Evolutionary conservation across 2,329 filamentous ascomycete species (phyloP).

Genomic region (Claviceps pusilla): DNA sequence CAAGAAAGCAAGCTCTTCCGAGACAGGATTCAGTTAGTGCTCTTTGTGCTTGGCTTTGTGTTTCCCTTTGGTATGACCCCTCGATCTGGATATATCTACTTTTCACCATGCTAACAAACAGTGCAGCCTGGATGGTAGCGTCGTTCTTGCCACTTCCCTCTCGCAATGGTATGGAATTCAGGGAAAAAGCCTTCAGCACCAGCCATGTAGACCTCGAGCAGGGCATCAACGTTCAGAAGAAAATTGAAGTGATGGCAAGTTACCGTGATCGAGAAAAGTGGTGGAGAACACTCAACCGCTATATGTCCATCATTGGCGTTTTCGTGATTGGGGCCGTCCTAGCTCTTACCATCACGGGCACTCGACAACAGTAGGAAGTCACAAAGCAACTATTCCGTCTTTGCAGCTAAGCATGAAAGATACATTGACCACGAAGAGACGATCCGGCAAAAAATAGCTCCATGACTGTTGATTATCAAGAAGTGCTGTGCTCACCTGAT

Average conservation of each 20-base stretch:
- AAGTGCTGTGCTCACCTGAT: neutral
- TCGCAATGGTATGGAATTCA: conserved; percentile 36
- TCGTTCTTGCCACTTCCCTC: conserved; percentile 57
- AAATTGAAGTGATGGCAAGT: conserved; percentile 26
- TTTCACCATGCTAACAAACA: conserved; percentile 6
- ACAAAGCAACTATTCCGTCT: conserved; percentile 1
- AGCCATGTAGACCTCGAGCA: conserved; percentile 24
- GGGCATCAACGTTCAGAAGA: conserved; percentile 19
- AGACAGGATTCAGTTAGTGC: conserved; percentile 57
- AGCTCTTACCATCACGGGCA: conserved; percentile 36
- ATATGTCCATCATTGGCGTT: conserved; percentile 41
- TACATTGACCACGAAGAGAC: neutral
- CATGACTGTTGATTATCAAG: neutral
- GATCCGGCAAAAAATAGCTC: neutral
- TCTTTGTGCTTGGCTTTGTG: conserved; percentile 65
- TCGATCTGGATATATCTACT: neutral
- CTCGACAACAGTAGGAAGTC: conserved; percentile 34
- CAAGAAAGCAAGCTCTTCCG: conserved; percentile 47
- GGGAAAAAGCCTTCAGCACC: conserved; percentile 29
- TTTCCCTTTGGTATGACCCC: conserved; percentile 50
- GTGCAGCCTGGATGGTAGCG: conserved; percentile 62
- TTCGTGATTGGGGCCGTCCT: conserved; percentile 37
- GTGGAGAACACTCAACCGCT: conserved; percentile 45
- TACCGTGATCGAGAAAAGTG: conserved; percentile 38
- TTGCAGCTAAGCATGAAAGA: neutral